Evolutionary conservation across 2,329 filamentous ascomycete species (phyloP), one percentile per base, ranked within the genome.

Genomic region (Sclerotinia borealis): DNA sequence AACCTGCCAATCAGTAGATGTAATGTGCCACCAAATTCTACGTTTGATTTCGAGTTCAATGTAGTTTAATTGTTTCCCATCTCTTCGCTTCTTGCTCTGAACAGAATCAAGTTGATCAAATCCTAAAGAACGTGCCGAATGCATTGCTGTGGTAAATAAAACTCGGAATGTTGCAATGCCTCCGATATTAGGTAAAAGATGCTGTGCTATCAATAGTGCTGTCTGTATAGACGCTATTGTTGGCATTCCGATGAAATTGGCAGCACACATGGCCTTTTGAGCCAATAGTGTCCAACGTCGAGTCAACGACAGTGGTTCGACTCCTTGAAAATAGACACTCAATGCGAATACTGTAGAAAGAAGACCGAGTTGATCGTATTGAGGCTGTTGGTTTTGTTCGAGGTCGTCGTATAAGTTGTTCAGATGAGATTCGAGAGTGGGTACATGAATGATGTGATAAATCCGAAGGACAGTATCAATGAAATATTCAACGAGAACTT

Each of bases 1-100:
- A 8, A 58, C 68, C 55, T 68, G 75, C 76, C 76, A 78, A 59
- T 78, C 76, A 43, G 72, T 73, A 11, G 72, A 68, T 27, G 70
- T 72, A 9, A 78, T 63, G 68, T 78, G 76, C 76, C 76, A 78
- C 77, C 76, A 78, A 3, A 77, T 66, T n/a, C 77, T 73, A 37
- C 77, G 65, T 31, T 73, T 72, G 3, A 75, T 72, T 54, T 78
- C 77, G 9, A 73, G 67, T n/a, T 68, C 66, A 8, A 75, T 64
- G 19, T 72, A 68, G 37, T 72, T 65, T 19, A 70, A 63, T 11
- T 64, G 19, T 15, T 56, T 62, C 56, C 52, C 68, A 59, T 59
- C 67, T 59, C 65, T 56, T 17, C 37, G 61, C 54, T 54, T 67
- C 65, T 63, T 73, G 62, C 66, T 70, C 7, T 50, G 56, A 6